Percentiles rank a stretch among this genome's conserved stretches.
phyloP scores from a whole-genome alignment of 805 yeast species.

The Nakazawaea wickerhamii region DNA sequence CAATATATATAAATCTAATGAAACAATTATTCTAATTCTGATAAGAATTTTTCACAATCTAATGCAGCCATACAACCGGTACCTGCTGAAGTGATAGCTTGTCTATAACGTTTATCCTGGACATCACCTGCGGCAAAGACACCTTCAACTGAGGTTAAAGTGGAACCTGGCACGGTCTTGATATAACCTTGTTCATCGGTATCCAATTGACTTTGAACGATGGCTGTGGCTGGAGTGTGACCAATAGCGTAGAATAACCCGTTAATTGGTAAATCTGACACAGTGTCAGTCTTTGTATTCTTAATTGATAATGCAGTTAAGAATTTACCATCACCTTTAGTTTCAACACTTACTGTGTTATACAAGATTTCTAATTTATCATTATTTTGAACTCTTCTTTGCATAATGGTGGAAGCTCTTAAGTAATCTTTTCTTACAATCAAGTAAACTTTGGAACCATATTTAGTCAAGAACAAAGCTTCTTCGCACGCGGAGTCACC shows the following conservation, averaged over 20 bases:
- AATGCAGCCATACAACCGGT: constrained; percentile 99
- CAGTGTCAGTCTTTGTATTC: constrained; percentile 68
- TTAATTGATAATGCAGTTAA: constrained; percentile 59
- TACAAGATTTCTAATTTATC: constrained; percentile 88
- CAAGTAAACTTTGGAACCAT: constrained; percentile 92
- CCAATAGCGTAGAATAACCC: constrained; percentile 98
- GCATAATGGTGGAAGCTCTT: constrained; percentile 97
- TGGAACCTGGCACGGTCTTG: constrained; percentile 82
- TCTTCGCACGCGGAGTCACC: constrained; percentile 99
- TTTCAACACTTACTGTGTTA: constrained; percentile 81
- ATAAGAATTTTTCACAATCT: constrained; percentile 80
- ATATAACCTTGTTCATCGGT: constrained; percentile 88
- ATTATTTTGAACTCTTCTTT: constrained; percentile 78
- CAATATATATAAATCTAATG: neutral
- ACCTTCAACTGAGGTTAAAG: constrained; percentile 82
- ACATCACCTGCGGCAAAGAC: constrained; percentile 99
- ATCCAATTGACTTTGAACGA: constrained; percentile 72
- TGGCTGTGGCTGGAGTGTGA: constrained; percentile 88
- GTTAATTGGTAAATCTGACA: constrained; percentile 64
- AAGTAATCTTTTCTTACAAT: constrained; percentile 91
- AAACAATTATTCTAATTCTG: constrained; percentile 22
- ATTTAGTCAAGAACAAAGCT: constrained; percentile 93
- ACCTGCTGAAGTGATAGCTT: constrained; percentile 99
- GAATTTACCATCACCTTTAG: constrained; percentile 90
- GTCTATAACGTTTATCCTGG: constrained; percentile 95